Conservation (phyloP, 2,329 filamentous ascomycete genomes). For the Chaetomium strumarium region DNA sequence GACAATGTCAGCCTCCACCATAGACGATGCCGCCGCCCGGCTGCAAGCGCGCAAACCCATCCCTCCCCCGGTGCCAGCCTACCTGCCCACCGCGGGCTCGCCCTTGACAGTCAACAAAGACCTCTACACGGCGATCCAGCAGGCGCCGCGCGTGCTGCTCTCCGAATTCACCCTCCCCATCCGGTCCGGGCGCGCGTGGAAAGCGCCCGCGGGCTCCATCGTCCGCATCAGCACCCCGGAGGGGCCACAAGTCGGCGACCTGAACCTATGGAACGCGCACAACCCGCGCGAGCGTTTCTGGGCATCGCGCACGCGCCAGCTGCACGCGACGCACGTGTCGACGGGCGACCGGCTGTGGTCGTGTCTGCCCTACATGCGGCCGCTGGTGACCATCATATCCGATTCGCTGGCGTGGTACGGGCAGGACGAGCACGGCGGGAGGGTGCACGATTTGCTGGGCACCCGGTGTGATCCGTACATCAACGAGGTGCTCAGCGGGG, state of each 20-base stretch:
- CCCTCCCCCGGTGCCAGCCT: conserved; percentile 38
- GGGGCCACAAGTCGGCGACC: conserved; percentile 75
- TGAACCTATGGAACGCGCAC: conserved; percentile 73
- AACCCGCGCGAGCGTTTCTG: conserved; percentile 79
- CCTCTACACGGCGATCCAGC: conserved; percentile 57
- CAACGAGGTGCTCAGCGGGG: conserved; percentile 60
- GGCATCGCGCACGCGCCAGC: conserved; percentile 71
- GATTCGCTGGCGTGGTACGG: conserved; percentile 63
- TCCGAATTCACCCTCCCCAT: conserved; percentile 61
- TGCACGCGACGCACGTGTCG: conserved; percentile 69
- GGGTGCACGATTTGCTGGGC: conserved; percentile 72
- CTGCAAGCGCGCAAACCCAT: conserved; percentile 1
- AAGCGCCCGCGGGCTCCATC: conserved; percentile 60
- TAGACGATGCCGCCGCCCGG: background rate
- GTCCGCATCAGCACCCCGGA: conserved; percentile 69
- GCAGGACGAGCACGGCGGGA: conserved; percentile 55
- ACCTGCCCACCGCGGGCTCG: conserved; percentile 18
- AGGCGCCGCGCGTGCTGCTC: conserved; percentile 36
- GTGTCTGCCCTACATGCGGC: conserved; percentile 68
- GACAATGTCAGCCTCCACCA: background rate
- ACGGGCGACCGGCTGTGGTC: conserved; percentile 73
- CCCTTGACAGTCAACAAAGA: conserved; percentile 35
- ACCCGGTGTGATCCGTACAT: conserved; percentile 84
- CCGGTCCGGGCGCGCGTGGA: conserved; percentile 68
- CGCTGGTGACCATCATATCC: conserved; percentile 62